Base-by-base conservation (phyloP, 176 grass and related monocot species). In the Triticum urartu region DNA sequence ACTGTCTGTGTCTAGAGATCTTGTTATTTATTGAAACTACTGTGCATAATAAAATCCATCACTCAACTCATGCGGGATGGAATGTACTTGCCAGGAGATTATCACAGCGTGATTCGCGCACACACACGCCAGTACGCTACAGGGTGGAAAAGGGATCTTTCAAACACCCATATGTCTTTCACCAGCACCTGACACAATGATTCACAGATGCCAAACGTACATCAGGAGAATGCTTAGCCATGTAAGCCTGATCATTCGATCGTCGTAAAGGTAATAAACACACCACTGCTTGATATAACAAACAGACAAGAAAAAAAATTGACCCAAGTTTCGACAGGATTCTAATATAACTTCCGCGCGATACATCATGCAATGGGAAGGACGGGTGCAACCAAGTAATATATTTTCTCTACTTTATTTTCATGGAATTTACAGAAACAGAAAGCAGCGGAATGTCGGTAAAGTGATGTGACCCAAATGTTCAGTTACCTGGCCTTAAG, bases 71-170 rank as follows among this genome's bases (percentile, higher is more conserved):
- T 50, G 43, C 18, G 56, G 72, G n/a, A 21, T 1, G 21, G 15
- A 40, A 77, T 73, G 35, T 70, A 70, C 39, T 32, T 70, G 56
- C 56, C 21, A 40, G 77, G 52, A 90, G 25, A 18, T 66, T 39
- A 45, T 83, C 87, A 90, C 47, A 84, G 33, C 26, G 71, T 84
- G 22, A 98, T 73, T 39, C 88, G 81, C 48, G 78, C 91, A 47
- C 95, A 95, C 25, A 95, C 86, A 17, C 93, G 93, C 95, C 93
- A 98, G 39, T 94, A 88, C 74, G 93, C 93, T 64, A 88, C 90
- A 36, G 86, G 81, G 64, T 98, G 93, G 81, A 95, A 98, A 69
- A 98, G 88, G 76, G 96, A 98, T 84, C 86, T 90, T 82, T 98
- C 96, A 78, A 98, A 89, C 42, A 98, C 90, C 88, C 93, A 94